These are phyloP conservation scores for Aspergillus coremiiformis DNA, from an alignment of 495 filamentous ascomycete species.

Conservation along the genomic window DNA sequence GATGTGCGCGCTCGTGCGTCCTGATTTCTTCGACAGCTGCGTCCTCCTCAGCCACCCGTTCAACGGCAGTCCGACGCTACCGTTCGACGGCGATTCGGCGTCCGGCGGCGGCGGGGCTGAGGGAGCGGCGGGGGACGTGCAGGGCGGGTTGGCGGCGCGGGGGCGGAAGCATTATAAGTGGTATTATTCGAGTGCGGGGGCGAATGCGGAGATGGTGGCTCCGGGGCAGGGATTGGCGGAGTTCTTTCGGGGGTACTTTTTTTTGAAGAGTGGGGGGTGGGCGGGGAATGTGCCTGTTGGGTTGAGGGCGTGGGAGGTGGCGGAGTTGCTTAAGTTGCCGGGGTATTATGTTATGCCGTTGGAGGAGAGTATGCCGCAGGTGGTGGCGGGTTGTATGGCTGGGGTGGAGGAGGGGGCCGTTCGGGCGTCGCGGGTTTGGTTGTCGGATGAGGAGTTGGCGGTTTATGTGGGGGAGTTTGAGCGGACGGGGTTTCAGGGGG, in stretches of 20 bases:
- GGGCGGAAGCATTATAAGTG: conserved; percentile 61
- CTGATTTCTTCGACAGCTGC: conserved; percentile 53
- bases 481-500: conserved; percentile 66
- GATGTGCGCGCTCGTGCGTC: conserved; percentile 53
- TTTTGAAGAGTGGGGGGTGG: conserved; percentile 61
- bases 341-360: conserved; percentile 63
- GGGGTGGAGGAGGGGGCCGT: conserved; percentile 31
- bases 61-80: conserved; percentile 40
- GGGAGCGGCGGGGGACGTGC: conserved; percentile 26
- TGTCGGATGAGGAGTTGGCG: conserved; percentile 47
- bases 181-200: conserved; percentile 55
- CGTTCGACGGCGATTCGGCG: conserved; percentile 33
- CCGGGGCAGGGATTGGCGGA: conserved; percentile 44
- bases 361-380: conserved; percentile 49
- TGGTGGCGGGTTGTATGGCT: conserved; percentile 46
- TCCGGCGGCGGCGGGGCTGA: conserved; percentile 23
- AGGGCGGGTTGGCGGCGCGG: conserved; percentile 46
- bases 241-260: conserved; percentile 61
- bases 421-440: conserved; percentile 37
- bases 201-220: conserved; percentile 52
- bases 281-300: conserved; percentile 44
- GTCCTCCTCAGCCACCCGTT: conserved; percentile 53
- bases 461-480: conserved; percentile 54
- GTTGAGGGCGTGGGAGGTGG: conserved; percentile 47
- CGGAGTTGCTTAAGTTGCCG: conserved; percentile 50